Evolutionary conservation across 169 alveolate genomes (phyloP).

Genomic region (Babesia gibsoni): DNA sequence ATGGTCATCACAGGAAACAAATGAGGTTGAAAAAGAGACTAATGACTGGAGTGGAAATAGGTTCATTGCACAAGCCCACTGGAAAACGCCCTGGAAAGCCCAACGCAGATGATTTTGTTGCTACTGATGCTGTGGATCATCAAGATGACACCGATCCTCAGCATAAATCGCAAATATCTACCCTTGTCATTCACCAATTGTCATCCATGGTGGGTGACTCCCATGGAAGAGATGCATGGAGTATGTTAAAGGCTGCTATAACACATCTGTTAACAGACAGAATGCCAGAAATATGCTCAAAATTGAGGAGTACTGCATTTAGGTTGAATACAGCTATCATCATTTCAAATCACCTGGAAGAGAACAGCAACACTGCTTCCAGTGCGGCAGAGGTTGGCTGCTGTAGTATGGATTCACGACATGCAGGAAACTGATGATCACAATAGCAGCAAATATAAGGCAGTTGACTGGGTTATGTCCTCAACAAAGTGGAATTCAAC

Average conservation of each 20-base stretch:
- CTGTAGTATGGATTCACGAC: neutral
- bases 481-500: slow-evolving; percentile 18
- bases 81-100: no score
- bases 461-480: neutral
- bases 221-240: neutral
- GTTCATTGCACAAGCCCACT: no score
- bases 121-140: no score
- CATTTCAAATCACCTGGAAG: neutral
- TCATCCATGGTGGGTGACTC: slow-evolving; percentile 17
- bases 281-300: slow-evolving; percentile 4
- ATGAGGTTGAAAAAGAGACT: no score
- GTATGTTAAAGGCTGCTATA: neutral
- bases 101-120: no score
- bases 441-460: neutral
- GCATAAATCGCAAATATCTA: no score
- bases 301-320: neutral
- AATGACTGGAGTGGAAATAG: no score
- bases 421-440: neutral
- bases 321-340: slow-evolving; percentile 10
- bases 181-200: neutral
- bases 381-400: neutral
- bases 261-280: neutral
- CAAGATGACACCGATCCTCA: no score
- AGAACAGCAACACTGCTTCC: neutral
- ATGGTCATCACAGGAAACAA: neutral